Evolutionary conservation across 768 basidiomycete species (phyloP), one percentile per base, ranked within the genome.

Genomic region (Lanmaoa rubissima): DNA sequence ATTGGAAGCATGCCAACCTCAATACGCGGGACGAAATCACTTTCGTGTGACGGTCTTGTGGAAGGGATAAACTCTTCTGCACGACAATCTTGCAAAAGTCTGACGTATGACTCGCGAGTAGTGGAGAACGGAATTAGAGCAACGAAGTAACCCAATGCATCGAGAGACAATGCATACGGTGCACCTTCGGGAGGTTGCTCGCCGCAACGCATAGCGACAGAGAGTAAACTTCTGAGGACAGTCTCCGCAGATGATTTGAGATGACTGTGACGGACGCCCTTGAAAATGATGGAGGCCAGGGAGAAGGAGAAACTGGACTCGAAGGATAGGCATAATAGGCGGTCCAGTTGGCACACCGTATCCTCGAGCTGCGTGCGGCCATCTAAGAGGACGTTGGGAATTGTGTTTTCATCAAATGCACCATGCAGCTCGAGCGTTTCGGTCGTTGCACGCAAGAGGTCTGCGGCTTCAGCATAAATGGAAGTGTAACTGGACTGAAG

Each of bases 211-310:
- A 83, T 77, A 35, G 88, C 87, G 39, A 89, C 80, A 32, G 75
- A 71, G 13, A 93, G 74, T 17, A 92, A 74, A 31, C 79, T 85
- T 61, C 86, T 78, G 14, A 94, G 75, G 16, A 82, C 80, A 4
- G 75, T 75, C 60, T 83, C 82, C 2, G 88, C 85, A 13, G 83
- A 78, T 8, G 83, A 82, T 50, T 75, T 82, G 60, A 92, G 78
- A 4, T 78, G 76, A 2, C 83, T 78, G 61, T 87, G 85, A 26
- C 93, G 84, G 53, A 94, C 74, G 40, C 92, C 93, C 67, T 94
- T 94, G 80, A 94, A 91, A 46, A 96, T 83, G 61, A 92, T 81
- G 0, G 90, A 78, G 1, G 92, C 86, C 19, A 97, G 72, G 13
- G 89, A 86, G 72, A 95, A 92, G 8, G 90, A 90, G 73, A 93